A percentile compares a stretch with the other conserved stretches of the same genome.
phyloP scores from a whole-genome alignment of 805 yeast genomes.

The Blastobotrys americana region DNA sequence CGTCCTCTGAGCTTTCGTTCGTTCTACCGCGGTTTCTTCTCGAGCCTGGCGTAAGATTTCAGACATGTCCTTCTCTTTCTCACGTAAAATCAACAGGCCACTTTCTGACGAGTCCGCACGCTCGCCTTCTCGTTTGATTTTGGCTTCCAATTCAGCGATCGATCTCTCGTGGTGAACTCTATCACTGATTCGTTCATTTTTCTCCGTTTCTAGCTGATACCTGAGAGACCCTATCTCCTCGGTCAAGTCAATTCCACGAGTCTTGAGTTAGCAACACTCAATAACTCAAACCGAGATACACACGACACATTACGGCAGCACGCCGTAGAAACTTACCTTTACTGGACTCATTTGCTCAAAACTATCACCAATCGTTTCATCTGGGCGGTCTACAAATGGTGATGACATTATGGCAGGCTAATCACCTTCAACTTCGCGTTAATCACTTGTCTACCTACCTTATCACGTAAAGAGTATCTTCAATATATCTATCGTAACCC shows the following conservation, averaged over 20 bases:
- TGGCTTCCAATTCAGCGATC: constrained; percentile 26
- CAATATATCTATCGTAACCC: too few species aligned
- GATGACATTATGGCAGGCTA: not conserved
- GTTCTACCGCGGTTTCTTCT: constrained; percentile 20
- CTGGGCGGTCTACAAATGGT: not conserved
- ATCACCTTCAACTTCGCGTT: too few species aligned
- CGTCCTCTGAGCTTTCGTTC: constrained; percentile 25
- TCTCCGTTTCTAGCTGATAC: constrained; percentile 34
- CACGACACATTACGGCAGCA: not conserved
- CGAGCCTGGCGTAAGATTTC: constrained; percentile 25
- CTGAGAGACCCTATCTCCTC: constrained; percentile 26
- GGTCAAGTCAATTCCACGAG: constrained; percentile 11
- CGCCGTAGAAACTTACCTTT: not conserved
- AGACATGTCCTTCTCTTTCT: constrained; percentile 29
- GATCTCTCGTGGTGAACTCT: constrained; percentile 29
- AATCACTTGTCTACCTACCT: too few species aligned
- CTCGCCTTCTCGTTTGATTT: constrained; percentile 27
- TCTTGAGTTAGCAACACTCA: not conserved
- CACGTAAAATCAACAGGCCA: constrained; percentile 34
- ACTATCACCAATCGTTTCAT: too few species aligned
- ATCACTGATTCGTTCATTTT: constrained; percentile 35
- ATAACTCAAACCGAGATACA: not conserved
- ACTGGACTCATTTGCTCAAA: not conserved
- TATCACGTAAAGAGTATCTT: too few species aligned
- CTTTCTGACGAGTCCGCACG: constrained; percentile 33